Conservation (phyloP, 2,329 filamentous ascomycete species). For the Esteya vermicola region DNA sequence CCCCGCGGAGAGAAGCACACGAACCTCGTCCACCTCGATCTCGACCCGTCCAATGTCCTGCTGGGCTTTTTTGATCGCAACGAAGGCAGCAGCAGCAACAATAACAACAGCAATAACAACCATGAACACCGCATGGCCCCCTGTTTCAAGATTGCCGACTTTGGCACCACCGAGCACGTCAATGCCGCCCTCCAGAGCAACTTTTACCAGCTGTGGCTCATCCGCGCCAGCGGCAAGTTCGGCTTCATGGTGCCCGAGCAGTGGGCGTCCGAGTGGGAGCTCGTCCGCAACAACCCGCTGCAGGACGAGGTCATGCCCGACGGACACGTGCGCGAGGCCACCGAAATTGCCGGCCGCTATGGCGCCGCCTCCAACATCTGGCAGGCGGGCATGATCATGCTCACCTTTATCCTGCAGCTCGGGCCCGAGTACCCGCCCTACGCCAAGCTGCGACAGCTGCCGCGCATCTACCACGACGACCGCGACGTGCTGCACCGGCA, state of each 20-base stretch:
- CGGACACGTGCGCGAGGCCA: neutral
- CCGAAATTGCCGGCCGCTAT: constrained; percentile 6
- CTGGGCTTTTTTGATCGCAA: constrained; percentile 3
- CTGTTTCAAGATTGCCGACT: constrained; percentile 8
- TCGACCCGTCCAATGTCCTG: constrained; percentile 11
- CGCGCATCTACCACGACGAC: neutral
- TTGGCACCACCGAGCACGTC: constrained; percentile 1
- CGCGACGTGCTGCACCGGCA: neutral
- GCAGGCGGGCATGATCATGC: constrained; percentile 6
- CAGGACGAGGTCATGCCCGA: neutral
- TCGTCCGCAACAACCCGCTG: neutral
- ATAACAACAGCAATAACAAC: neutral
- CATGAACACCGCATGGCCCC: neutral
- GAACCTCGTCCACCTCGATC: constrained; percentile 11
- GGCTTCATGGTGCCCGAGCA: constrained; percentile 7
- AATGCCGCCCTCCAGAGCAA: neutral
- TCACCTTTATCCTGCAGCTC: constrained; percentile 2
- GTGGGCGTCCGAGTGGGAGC: constrained; percentile 10
- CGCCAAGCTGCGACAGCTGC: neutral
- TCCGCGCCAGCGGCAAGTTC: constrained; percentile 4
- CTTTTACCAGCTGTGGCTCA: neutral
- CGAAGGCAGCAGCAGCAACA: no score
- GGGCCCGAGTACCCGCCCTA: neutral
- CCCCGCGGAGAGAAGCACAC: neutral
- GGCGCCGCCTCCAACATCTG: constrained; percentile 7